Base-by-base conservation (phyloP, 1,284 basidiomycete species). In the Puccinia brachypodii region DNA sequence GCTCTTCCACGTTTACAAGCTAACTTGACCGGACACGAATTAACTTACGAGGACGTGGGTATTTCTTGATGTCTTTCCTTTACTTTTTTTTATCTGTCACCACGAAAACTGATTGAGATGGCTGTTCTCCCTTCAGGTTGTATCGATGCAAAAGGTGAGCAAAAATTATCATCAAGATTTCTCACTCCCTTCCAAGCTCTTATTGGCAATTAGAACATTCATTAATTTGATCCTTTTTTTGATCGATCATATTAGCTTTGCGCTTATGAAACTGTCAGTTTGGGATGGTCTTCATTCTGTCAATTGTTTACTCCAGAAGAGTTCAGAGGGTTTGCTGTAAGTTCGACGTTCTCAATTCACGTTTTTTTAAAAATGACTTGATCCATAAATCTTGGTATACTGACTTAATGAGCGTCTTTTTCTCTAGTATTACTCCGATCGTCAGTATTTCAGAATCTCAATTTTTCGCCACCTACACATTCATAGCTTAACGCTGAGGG, bases 11-110 rank as follows among this genome's bases (percentile, higher is more conserved):
- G 94, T n/a, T 86, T 96, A 8, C 88, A 91, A 82, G 87, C 88
- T 22, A 87, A 90, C 83, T 85, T 92, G 64, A 84, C 89, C 2
- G 94, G 94, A 0, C 91, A 92, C 82, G 88, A 91, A 11, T 86
- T 96, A 58, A 89, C 89, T 9, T 89, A 91, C 58, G 90, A 91
- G 83, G 94, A 96, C 84, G 88, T 92, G 1, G 83, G 87, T 85
- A 79, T 85, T 83, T 84, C 36, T 71, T 28, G 11, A 0, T 88
- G 8, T 89, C 93, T 88, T 92, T n/a, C n/a, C n/a, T n/a, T n/a
- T n/a, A n/a, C n/a, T n/a, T n/a, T n/a, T n/a, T n/a, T n/a, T n/a
- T n/a, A n/a, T n/a, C n/a, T n/a, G n/a, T n/a, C n/a, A n/a, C n/a
- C n/a, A n/a, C 3, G 22, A 40, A 0, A 16, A 38, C 66, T 93